A percentile compares a stretch with the other conserved stretches of the same genome.
These are phyloP conservation scores for Asterophora lycoperdoides DNA, from an alignment of 768 basidiomycete species.

Conservation along the genomic window DNA sequence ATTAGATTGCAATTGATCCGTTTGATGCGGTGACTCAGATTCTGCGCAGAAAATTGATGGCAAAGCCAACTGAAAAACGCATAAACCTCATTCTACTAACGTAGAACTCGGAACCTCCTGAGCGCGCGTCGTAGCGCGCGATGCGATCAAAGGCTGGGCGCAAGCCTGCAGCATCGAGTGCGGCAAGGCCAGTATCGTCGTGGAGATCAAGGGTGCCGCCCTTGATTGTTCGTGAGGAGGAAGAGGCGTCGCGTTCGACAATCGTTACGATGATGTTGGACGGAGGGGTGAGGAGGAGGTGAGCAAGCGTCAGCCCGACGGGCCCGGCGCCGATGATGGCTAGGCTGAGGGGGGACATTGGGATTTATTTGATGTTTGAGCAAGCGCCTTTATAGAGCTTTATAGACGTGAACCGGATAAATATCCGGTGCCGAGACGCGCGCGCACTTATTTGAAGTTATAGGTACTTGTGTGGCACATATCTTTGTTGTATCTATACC, in stretches of 20 bases:
- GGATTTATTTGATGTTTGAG: not conserved
- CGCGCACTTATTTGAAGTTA: too few species aligned
- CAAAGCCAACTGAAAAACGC: too few species aligned
- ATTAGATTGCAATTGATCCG: too few species aligned
- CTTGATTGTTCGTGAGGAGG: constrained; percentile 16
- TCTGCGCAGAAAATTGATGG: too few species aligned
- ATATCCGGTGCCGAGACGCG: too few species aligned
- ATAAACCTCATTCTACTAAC: too few species aligned
- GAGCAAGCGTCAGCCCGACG: constrained; percentile 24
- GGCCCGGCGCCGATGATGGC: constrained; percentile 22
- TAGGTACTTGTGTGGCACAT: too few species aligned
- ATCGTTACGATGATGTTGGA: constrained; percentile 14
- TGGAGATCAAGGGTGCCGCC: constrained; percentile 27
- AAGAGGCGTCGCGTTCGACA: constrained; percentile 22
- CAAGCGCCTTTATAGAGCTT: too few species aligned
- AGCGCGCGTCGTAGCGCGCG: constrained; percentile 15
- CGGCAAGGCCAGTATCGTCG: constrained; percentile 21
- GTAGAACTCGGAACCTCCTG: too few species aligned
- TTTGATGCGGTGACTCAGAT: too few species aligned
- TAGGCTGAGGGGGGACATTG: constrained; percentile 11
- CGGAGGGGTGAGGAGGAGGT: constrained; percentile 12
- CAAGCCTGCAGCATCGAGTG: constrained; percentile 23
- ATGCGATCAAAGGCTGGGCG: constrained; percentile 18
- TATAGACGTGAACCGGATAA: too few species aligned
- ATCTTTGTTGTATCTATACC: too few species aligned